Conservation (phyloP, 2,329 filamentous ascomycete species). For the Calonectria pteridis region DNA sequence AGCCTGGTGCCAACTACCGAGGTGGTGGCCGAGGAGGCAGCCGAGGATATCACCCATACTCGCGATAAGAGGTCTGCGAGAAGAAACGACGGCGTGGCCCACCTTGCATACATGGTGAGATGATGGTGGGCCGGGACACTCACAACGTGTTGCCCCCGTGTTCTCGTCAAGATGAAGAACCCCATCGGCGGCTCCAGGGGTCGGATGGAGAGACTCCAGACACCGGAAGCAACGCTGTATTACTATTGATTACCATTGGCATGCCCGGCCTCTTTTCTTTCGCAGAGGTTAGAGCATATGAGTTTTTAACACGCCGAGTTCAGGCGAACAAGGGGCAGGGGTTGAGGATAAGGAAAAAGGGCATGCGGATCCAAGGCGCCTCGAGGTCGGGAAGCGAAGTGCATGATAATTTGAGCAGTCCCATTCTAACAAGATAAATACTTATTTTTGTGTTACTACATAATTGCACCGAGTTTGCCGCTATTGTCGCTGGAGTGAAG, state of each 20-base stretch:
- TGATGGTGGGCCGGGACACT: neutral
- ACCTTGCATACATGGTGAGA: neutral
- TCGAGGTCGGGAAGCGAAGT: conserved; percentile 14
- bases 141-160: neutral
- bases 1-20: conserved; percentile 91
- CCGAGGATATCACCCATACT: conserved; percentile 86
- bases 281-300: neutral
- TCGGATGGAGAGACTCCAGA: neutral
- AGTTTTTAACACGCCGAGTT: neutral
- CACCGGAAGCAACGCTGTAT: conserved; percentile 18
- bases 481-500: neutral
- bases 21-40: conserved; percentile 84
- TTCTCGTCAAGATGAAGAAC: neutral
- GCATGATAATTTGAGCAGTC: conserved; percentile 25
- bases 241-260: conserved; percentile 18
- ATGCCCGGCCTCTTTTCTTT: conserved; percentile 11
- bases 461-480: neutral
- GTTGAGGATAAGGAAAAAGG: conserved; percentile 16
- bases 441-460: neutral
- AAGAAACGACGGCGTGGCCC: neutral
- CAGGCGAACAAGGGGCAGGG: conserved; percentile 2
- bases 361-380: neutral
- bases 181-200: neutral
- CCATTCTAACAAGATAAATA: conserved; percentile 23
- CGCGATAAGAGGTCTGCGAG: conserved; percentile 44